Base-by-base conservation (phyloP, 768 basidiomycete species). In the Calvatia gigantea region DNA sequence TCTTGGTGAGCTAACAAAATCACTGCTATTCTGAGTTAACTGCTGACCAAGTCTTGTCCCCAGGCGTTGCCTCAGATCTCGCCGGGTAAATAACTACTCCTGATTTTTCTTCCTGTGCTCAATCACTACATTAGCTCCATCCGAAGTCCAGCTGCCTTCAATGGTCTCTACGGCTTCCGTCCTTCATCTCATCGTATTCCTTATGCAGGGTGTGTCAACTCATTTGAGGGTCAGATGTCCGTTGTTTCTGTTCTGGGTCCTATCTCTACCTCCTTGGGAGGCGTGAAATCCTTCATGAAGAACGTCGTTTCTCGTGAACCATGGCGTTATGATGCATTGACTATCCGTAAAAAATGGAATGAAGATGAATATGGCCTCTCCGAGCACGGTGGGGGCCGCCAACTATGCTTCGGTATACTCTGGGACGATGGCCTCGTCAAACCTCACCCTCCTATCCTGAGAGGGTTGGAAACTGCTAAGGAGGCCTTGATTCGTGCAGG, bases 61-160 rank as follows among this genome's bases (percentile, higher is more conserved):
- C 81, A 58, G 88, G 91, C 27, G 80, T 91, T 9, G 91, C 91
- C 39, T 87, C 91, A 23, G 91, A 93, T 65, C 81, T 92, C 56
- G 87, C 86, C 62, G 88, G 89, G 88, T 87, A 64, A 63, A 63
- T 53, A 19, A 31, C 4, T 6, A 19, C 6, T 29, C 45, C n/a
- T 29, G 2, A 6, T 12, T 52, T 31, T 48, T 35, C 15, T 23
- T 17, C 9, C 4, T 11, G 15, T 9, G 41, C 7, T n/a, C 17
- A 15, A 38, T 35, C 17, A 46, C 35, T 9, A 42, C 28, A 17
- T 47, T 33, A 89, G 87, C 3, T 90, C 89, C 3, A 64, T 90
- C 25, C 83, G 90, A 15, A 84, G 88, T 54, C 91, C 91, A 5
- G 67, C 83, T 7, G 78, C 77, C 0, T 83, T 89, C 60, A 82